Evolutionary conservation across 2,329 filamentous ascomycete species (phyloP), one percentile per base, ranked within the genome.

Genomic region (Grosmannia serpens): DNA sequence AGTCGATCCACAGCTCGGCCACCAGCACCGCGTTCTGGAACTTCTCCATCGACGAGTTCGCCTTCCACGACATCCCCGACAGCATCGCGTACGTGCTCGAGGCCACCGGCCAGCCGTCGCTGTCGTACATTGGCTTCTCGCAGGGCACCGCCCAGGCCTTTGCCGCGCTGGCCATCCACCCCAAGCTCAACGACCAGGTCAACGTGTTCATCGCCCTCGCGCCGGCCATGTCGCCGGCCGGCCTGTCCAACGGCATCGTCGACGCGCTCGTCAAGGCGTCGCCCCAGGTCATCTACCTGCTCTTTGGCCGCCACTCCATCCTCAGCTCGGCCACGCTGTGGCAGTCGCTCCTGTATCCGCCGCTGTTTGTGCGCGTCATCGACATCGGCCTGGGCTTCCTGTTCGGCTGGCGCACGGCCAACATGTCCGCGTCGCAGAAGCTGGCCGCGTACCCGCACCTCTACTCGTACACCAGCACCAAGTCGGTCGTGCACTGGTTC

Each of bases 401-500:
- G 2, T 99, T 99, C 72, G 87, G 88, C 65, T 99, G 94, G 94
- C 83, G 82, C 61, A 88, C 87, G 4, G 77, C 78, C 60, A 99
- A 97, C 70, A 96, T 99, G 62, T 84, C 84, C 10, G 75, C 83
- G 0, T 85, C 87, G 59, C 94, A 99, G 71, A 99, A 99, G 69
- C 82, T 99, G 22, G 94, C 94, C 2, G 91, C 91, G 1, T 99
- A 99, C 69, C 87, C 92, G 11, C 94, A 99, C 74, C 76, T 99
- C 0, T 99, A 96, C 75, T 96, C 91, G 0, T 97, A 92, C 70
- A 96, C 92, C 0, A 95, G 89, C 70, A 96, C 91, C 59, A 99
- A 99, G 73, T 91, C 87, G 24, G 91, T 99, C 10, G 94, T 99
- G 0, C 94, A 99, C 70, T 99, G 94, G 94, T 99, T 99, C 70